Base-by-base conservation (phyloP, 2,329 filamentous ascomycete genomes). In the Chrysoporthe austroafricana region DNA sequence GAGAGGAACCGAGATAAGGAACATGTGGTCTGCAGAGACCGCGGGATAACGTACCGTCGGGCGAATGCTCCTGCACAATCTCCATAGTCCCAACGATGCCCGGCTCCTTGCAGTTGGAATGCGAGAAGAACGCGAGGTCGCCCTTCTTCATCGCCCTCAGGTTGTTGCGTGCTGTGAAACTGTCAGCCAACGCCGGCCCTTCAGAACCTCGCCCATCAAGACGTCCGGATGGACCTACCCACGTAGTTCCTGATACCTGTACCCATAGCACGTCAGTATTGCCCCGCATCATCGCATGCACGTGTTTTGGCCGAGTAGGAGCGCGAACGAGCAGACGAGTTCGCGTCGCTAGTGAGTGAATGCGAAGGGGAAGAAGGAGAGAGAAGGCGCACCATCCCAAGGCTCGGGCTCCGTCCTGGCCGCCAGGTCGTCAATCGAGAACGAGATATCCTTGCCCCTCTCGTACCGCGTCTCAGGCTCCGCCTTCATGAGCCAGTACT, bases 121-220 rank as follows among this genome's bases (percentile, higher is more conserved):
- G 95, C 77, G 98, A 98, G 81, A 99, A 98, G 81, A 99, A 98
- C 36, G 94, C 94, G 43, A 94, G 84, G 76, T 99, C 96, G 62
- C 94, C 94, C 66, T 90, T 89, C 73, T 92, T 94, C 96, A 99
- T 99, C 9, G 89, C 87, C 42, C 92, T 88, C 80, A 99, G 90
- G 76, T 97, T 93, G 75, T 97, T 98, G 36, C 93, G 88, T 7
- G 95, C 95, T 79, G 77, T 21, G 14, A 14, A 42, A 1, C 4
- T 44, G 32, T 34, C 14, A 18, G 36, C 14, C 50, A 36, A 34
- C 34, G n/a, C 14, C 50, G 4, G 8, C 11, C 4, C 0, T 16
- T 34, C 21, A 16, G 3, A 21, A 13, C 21, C 16, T 32, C 16
- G 1, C 16, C 9, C 43, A 11, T 26, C 2, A 21, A 21, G 32